phyloP scores from a whole-genome alignment of 2,329 filamentous ascomycete species.

The Talaromyces atroroseus region DNA sequence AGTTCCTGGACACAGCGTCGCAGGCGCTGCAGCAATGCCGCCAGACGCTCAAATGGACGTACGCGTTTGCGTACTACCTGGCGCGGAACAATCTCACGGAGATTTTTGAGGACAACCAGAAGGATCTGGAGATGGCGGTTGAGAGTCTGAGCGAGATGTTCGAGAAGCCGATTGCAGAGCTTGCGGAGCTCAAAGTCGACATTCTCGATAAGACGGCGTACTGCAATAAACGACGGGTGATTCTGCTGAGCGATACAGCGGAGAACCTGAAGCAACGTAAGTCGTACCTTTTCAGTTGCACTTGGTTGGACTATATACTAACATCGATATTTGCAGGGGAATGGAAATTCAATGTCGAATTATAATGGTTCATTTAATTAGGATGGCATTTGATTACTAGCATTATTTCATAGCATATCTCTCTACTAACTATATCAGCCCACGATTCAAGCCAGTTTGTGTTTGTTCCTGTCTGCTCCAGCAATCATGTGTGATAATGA shows the following conservation, averaged over 20 bases:
- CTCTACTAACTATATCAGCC: background rate
- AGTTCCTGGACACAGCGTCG: constrained; percentile 89
- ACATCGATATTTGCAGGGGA: constrained; percentile 28
- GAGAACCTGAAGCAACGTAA: constrained; percentile 83
- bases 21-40: constrained; percentile 92
- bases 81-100: constrained; percentile 90
- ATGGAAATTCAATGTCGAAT: constrained; percentile 43
- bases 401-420: background rate
- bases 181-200: constrained; percentile 84
- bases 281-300: constrained; percentile 21
- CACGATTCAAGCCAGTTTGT: background rate
- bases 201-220: constrained; percentile 99
- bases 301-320: no score
- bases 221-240: constrained; percentile 86
- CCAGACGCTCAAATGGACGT: constrained; percentile 99
- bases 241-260: constrained; percentile 85
- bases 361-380: constrained; percentile 21
- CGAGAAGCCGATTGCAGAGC: constrained; percentile 86
- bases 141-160: constrained; percentile 99
- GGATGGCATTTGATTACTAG: background rate
- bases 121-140: constrained; percentile 94
- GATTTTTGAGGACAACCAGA: constrained; percentile 98
- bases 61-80: constrained; percentile 98
- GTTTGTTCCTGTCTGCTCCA: background rate
- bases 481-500: background rate